Conservation (phyloP, 2,329 filamentous ascomycete genomes). For the Sporothrix pallida region DNA sequence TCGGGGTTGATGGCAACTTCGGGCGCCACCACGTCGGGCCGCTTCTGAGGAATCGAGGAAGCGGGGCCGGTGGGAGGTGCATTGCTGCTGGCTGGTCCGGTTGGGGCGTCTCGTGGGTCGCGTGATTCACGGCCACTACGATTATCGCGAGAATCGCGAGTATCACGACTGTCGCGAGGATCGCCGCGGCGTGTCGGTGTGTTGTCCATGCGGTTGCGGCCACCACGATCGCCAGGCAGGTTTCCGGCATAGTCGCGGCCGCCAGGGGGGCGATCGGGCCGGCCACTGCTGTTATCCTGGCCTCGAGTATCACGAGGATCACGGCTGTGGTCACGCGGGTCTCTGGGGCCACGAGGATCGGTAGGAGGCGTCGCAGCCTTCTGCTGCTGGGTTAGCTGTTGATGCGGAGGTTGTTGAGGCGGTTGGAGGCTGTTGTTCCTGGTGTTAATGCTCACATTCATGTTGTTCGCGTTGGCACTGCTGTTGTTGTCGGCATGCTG, state of each 20-base stretch:
- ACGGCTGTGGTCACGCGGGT: constrained; percentile 25
- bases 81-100: neutral
- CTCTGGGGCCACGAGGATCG: constrained; percentile 25
- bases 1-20: constrained; percentile 63
- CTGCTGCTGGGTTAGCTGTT: neutral
- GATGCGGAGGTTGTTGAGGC: neutral
- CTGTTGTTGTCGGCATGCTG: neutral
- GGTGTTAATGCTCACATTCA: neutral
- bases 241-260: constrained; percentile 21
- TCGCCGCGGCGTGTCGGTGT: constrained; percentile 29
- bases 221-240: constrained; percentile 11
- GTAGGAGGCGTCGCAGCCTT: neutral
- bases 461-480: neutral
- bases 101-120: neutral
- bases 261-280: constrained; percentile 15
- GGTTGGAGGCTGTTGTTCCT: neutral
- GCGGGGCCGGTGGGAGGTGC: constrained; percentile 17
- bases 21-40: constrained; percentile 39
- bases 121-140: constrained; percentile 39
- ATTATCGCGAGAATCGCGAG: constrained; percentile 44
- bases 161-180: constrained; percentile 47
- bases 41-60: constrained; percentile 19
- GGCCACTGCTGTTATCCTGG: constrained; percentile 8
- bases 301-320: neutral
- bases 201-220: constrained; percentile 26